Evolutionary conservation across 1,284 basidiomycete species (phyloP).

Genomic region (Ganoderma sp.): DNA sequence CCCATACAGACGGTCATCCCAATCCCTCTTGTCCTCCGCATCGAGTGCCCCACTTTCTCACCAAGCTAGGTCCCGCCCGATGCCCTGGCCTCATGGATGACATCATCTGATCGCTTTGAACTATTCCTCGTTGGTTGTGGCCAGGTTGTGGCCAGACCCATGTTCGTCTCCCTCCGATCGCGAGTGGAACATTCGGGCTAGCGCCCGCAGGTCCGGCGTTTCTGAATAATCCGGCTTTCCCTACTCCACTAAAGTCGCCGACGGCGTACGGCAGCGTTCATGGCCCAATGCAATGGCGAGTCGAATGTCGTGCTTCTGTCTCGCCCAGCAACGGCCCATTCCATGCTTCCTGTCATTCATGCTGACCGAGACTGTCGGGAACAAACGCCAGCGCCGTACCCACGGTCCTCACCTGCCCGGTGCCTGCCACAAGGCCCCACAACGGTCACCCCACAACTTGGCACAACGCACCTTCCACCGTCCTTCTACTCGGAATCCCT

Average conservation of each 20-base stretch:
- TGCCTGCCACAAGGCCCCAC: neutral
- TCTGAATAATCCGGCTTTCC: neutral
- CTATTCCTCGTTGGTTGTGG: constrained; percentile 8
- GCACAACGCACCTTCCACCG: neutral
- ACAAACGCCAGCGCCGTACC: neutral
- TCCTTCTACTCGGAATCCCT: constrained; percentile 1
- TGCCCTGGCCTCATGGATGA: constrained; percentile 17
- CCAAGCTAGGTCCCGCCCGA: neutral
- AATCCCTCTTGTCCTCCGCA: neutral
- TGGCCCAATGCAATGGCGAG: neutral
- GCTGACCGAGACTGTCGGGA: neutral
- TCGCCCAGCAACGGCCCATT: neutral
- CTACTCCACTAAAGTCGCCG: neutral
- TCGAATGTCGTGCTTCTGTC: neutral
- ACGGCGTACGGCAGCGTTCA: neutral
- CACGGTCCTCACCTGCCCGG: neutral
- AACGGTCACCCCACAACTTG: neutral
- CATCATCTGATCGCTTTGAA: constrained; percentile 16
- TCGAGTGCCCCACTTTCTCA: neutral
- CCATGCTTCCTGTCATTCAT: constrained; percentile 1
- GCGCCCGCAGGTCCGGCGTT: neutral
- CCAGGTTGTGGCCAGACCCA: constrained; percentile 5
- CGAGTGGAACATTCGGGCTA: neutral
- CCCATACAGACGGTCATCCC: constrained; percentile 12
- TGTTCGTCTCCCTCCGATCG: constrained; percentile 1